A percentile compares a stretch with the other conserved stretches of the same genome.
Evolutionary conservation across 495 filamentous ascomycete species (phyloP).

Genomic region (Beverwykella pulmonaria): DNA sequence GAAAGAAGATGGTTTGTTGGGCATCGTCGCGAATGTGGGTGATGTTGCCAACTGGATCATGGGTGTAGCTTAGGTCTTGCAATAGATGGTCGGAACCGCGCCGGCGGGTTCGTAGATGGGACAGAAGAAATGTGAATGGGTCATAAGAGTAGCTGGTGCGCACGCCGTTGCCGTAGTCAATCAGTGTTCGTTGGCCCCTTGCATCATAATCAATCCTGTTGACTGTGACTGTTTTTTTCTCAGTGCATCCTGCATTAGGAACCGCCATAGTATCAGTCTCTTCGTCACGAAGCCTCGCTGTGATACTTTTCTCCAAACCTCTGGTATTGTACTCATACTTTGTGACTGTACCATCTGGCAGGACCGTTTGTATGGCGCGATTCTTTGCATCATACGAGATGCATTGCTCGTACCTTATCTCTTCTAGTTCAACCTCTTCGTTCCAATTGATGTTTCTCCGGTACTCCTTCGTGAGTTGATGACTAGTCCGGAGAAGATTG

Average conservation of each 20-base stretch:
- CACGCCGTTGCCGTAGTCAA: not conserved
- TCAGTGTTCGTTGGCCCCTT: not conserved
- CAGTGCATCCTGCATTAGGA: not conserved
- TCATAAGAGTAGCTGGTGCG: not conserved
- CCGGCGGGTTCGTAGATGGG: not conserved
- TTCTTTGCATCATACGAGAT: too few species aligned
- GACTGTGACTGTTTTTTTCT: not conserved
- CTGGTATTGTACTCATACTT: too few species aligned
- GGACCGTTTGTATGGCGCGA: too few species aligned
- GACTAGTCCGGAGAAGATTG: too few species aligned
- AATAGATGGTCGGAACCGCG: conserved; percentile 1
- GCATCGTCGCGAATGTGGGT: conserved; percentile 36
- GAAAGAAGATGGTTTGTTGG: conserved; percentile 41
- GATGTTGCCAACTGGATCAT: conserved; percentile 39
- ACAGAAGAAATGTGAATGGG: not conserved
- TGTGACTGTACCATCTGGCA: too few species aligned
- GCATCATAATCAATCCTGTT: not conserved
- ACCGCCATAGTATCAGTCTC: not conserved
- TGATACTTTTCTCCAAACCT: too few species aligned
- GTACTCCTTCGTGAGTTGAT: too few species aligned
- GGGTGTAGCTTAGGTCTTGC: conserved; percentile 43
- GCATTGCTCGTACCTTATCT: too few species aligned
- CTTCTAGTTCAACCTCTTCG: too few species aligned
- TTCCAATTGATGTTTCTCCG: too few species aligned
- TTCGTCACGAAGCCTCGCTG: too few species aligned